Conservation (phyloP, 495 filamentous ascomycete species). For the Xanthoparmelia taractica region DNA sequence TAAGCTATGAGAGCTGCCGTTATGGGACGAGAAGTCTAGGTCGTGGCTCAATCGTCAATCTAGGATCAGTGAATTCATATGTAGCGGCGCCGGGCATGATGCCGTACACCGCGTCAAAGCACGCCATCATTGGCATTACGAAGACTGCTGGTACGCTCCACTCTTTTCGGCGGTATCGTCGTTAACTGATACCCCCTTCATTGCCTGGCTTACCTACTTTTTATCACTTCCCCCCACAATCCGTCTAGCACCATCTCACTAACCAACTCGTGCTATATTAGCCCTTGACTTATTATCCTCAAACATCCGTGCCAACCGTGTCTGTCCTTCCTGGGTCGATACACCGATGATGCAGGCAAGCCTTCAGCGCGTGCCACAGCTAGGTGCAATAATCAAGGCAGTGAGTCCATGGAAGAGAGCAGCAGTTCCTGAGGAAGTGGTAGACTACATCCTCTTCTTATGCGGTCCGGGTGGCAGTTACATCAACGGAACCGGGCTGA, state of each 20-base stretch:
- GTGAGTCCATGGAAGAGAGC: constrained; percentile 6
- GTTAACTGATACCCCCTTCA: not conserved
- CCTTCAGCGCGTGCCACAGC: constrained; percentile 26
- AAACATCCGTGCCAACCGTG: not conserved
- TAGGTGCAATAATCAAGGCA: constrained; percentile 18
- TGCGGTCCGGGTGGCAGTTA: constrained; percentile 18
- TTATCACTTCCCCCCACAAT: not conserved
- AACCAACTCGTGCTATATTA: not conserved
- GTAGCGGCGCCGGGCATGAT: not conserved
- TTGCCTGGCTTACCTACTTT: not conserved
- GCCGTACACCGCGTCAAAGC: constrained; percentile 1
- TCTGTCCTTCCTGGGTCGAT: constrained; percentile 14
- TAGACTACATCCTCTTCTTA: constrained; percentile 18
- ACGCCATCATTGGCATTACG: constrained; percentile 2
- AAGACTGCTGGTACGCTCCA: constrained; percentile 2
- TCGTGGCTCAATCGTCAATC: constrained; percentile 6
- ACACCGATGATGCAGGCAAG: constrained; percentile 23
- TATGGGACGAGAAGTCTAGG: not conserved
- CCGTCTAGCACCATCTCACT: not conserved
- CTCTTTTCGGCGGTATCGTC: not conserved
- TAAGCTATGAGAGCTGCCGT: not conserved
- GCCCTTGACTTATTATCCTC: not conserved
- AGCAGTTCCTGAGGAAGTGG: not conserved
- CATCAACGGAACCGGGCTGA: constrained; percentile 20
- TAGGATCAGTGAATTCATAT: constrained; percentile 2